phyloP scores from a whole-genome alignment of 306 rosid species.

The Vigna mungo region DNA sequence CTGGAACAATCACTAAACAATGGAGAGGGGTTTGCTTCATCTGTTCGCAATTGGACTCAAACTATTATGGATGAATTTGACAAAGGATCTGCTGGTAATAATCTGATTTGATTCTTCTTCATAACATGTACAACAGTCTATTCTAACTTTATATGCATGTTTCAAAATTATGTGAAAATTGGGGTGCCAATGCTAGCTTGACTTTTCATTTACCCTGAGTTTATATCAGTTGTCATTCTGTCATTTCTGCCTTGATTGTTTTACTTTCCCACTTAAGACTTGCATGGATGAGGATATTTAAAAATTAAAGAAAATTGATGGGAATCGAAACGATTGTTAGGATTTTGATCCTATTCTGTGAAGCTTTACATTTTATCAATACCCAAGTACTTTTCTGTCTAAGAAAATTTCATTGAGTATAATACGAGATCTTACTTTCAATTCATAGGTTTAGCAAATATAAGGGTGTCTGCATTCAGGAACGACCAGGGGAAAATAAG shows the following conservation, averaged over 20 bases:
- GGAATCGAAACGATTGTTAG: background rate
- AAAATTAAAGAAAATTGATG: background rate
- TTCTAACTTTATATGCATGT: conserved; percentile 35
- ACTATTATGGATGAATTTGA: conserved; percentile 68
- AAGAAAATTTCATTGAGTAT: conserved; percentile 14
- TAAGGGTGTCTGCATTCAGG: too few species aligned
- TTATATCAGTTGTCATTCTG: conserved; percentile 28
- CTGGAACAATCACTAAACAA: conserved; percentile 68
- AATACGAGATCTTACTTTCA: background rate
- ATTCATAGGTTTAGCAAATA: background rate
- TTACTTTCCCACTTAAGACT: conserved; percentile 9
- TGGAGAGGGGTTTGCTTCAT: conserved; percentile 81
- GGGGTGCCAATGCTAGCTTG: conserved; percentile 27
- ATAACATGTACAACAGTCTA: conserved; percentile 16
- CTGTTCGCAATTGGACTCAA: conserved; percentile 53
- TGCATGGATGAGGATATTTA: conserved; percentile 3
- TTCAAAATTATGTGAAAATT: conserved; percentile 28
- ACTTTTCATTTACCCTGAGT: conserved; percentile 26
- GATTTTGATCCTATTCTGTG: conserved; percentile 3
- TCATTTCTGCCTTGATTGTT: conserved; percentile 7
- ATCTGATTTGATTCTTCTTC: conserved; percentile 27
- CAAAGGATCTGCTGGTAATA: conserved; percentile 74
- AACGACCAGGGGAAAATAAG: too few species aligned
- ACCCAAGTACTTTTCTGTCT: background rate
- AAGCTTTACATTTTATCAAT: background rate